These are phyloP conservation scores for Dryas alaskensis DNA, from an alignment of 306 rosid genomes.

Conservation along the genomic window DNA sequence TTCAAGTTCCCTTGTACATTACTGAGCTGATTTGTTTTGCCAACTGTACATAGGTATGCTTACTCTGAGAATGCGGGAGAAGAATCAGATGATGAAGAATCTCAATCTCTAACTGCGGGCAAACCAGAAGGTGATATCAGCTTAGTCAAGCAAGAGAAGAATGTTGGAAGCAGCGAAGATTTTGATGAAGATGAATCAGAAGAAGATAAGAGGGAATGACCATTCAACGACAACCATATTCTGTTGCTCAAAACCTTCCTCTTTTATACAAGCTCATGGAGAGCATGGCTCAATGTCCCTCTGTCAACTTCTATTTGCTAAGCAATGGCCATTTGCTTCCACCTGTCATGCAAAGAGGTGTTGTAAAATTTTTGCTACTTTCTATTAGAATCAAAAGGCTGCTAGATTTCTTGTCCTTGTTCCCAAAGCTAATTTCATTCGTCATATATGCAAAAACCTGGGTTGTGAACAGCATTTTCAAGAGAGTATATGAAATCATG, in stretches of 20 bases:
- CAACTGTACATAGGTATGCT: conserved; percentile 59
- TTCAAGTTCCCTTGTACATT: neutral
- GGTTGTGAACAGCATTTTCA: conserved; percentile 10
- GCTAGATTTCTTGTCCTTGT: conserved; percentile 28
- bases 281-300: neutral
- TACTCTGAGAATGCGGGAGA: conserved; percentile 87
- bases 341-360: conserved; percentile 29
- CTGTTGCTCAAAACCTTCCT: neutral
- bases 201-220: conserved; percentile 83
- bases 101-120: conserved; percentile 54
- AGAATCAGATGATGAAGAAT: conserved; percentile 83
- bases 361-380: conserved; percentile 44
- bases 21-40: conserved; percentile 23
- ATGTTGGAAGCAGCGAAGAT: conserved; percentile 25
- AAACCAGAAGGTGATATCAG: conserved; percentile 68
- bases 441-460: conserved; percentile 36
- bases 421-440: conserved; percentile 15
- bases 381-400: conserved; percentile 23
- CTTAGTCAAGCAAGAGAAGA: conserved; percentile 61
- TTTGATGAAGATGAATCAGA: conserved; percentile 52
- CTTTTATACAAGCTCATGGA: neutral
- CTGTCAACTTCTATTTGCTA: conserved; percentile 20
- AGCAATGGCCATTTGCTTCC: conserved; percentile 22
- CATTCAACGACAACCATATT: neutral
- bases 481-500: conserved; percentile 11